phyloP scores from a whole-genome alignment of 1,284 basidiomycete genomes.

The Melampsora americana region DNA sequence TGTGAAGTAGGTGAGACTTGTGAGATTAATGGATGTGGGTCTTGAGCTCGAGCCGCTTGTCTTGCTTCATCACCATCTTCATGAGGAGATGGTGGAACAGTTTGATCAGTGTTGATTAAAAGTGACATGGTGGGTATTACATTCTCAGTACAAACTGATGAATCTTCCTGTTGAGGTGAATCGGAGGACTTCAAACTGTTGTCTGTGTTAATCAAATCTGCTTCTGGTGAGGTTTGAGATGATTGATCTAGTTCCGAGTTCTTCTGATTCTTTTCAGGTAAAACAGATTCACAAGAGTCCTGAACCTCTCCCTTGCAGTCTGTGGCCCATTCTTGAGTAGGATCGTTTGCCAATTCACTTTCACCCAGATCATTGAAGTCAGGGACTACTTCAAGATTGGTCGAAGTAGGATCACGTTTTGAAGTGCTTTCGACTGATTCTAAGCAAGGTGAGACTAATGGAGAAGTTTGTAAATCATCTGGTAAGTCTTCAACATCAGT shows the following conservation, averaged over 20 bases:
- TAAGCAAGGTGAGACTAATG: slow-evolving; percentile 56
- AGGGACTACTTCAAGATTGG: slow-evolving; percentile 18
- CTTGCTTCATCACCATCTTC: slow-evolving; percentile 8
- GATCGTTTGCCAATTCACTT: slow-evolving; percentile 21
- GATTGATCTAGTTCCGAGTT: background rate
- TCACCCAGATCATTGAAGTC: slow-evolving; percentile 41
- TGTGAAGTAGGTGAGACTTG: slow-evolving; percentile 9
- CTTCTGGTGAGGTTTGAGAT: background rate
- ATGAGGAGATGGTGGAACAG: background rate
- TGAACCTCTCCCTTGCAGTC: background rate
- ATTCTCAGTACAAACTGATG: background rate
- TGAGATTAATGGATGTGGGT: background rate
- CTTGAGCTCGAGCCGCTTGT: background rate
- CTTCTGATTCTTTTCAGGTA: background rate
- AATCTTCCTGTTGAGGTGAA: background rate
- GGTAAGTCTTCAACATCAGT: slow-evolving; percentile 85
- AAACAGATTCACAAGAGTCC: slow-evolving; percentile 3
- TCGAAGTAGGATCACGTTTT: slow-evolving; percentile 12
- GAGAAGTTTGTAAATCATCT: slow-evolving; percentile 87
- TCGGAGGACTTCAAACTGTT: background rate
- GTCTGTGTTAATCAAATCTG: background rate
- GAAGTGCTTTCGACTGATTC: slow-evolving; percentile 46
- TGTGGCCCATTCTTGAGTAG: background rate
- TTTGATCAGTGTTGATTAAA: background rate
- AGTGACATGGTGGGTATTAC: background rate